Evolutionary conservation across 2,329 filamentous ascomycete genomes (phyloP).

Genomic region (Sclerotinia nivalis): DNA sequence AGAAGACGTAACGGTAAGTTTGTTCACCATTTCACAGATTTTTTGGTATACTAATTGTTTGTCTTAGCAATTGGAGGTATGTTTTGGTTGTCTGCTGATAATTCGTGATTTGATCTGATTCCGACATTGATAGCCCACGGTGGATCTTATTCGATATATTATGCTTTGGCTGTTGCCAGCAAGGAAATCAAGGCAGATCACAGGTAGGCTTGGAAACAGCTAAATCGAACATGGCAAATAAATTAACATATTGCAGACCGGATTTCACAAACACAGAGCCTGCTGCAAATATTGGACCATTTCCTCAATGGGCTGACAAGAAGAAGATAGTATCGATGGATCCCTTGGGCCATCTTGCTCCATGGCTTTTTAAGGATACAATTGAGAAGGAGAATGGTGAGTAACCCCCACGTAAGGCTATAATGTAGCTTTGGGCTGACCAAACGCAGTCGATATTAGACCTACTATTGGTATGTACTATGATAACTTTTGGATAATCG

Average conservation of each 20-base stretch:
- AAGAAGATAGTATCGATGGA: conserved; percentile 99
- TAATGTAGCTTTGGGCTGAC: conserved; percentile 29
- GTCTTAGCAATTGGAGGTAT: conserved; percentile 58
- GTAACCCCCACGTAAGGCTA: conserved; percentile 26
- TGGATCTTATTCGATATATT: conserved; percentile 94
- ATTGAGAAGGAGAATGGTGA: conserved; percentile 72
- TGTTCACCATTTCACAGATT: background rate
- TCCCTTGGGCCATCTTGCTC: conserved; percentile 83
- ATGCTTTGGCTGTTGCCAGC: conserved; percentile 87
- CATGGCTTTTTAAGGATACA: conserved; percentile 78
- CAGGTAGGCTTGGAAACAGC: conserved; percentile 47
- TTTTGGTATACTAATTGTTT: conserved; percentile 31
- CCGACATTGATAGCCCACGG: conserved; percentile 60
- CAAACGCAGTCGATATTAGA: conserved; percentile 41
- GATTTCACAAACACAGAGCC: conserved; percentile 87
- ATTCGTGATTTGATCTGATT: conserved; percentile 12
- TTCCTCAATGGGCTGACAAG: conserved; percentile 82
- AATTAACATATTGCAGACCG: conserved; percentile 45
- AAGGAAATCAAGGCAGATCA: conserved; percentile 85
- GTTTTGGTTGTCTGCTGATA: conserved; percentile 29
- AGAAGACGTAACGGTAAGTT: conserved; percentile 74
- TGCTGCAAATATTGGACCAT: conserved; percentile 84
- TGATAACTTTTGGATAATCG: background rate
- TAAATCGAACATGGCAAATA: background rate
- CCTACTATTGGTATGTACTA: conserved; percentile 40